A percentile compares a stretch with the other conserved stretches of the same genome.
phyloP scores from a whole-genome alignment of 2,329 filamentous ascomycete genomes.

The Leptographium lundbergii region DNA sequence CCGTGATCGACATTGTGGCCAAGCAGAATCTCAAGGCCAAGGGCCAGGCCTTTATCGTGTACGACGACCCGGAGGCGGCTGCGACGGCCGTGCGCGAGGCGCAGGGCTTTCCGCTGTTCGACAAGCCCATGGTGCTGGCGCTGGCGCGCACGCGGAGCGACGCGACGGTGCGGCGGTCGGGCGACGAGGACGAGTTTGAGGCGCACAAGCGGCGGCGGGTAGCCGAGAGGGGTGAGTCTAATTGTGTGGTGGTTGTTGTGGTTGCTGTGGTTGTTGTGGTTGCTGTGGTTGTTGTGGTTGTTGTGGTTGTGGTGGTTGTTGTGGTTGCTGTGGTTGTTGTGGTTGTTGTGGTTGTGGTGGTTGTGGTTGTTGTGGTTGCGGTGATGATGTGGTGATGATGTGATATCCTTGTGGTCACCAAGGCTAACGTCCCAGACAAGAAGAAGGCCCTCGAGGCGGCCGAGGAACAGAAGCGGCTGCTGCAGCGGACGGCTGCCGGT shows the following conservation, averaged over 20 bases:
- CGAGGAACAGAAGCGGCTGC: slow-evolving; percentile 59
- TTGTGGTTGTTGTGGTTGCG: too few relatives aligned
- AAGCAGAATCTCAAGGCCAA: slow-evolving; percentile 79
- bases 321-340: too few relatives aligned
- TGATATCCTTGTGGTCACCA: too few relatives aligned
- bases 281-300: too few relatives aligned
- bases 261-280: too few relatives aligned
- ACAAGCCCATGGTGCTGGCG: slow-evolving; percentile 76
- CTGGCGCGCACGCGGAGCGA: slow-evolving; percentile 78
- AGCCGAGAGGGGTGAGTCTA: slow-evolving; percentile 79
- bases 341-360: too few relatives aligned
- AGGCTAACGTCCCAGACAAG: slow-evolving; percentile 30
- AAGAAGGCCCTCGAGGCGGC: slow-evolving; percentile 75
- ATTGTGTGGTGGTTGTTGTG: too few relatives aligned
- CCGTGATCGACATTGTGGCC: slow-evolving; percentile 59
- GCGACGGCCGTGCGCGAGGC: slow-evolving; percentile 73
- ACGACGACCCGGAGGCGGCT: slow-evolving; percentile 69
- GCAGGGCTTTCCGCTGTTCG: slow-evolving; percentile 86
- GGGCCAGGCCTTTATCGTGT: slow-evolving; percentile 92
- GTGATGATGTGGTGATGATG: too few relatives aligned
- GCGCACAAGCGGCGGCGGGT: slow-evolving; percentile 70
- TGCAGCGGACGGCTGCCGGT: slow-evolving; percentile 5
- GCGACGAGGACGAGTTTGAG: slow-evolving; percentile 73
- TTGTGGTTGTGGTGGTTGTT: too few relatives aligned
- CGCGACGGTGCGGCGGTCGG: slow-evolving; percentile 64